Evolutionary conservation across 2,329 filamentous ascomycete genomes (phyloP).

Genomic region (Arthrobotrys sinensis): DNA sequence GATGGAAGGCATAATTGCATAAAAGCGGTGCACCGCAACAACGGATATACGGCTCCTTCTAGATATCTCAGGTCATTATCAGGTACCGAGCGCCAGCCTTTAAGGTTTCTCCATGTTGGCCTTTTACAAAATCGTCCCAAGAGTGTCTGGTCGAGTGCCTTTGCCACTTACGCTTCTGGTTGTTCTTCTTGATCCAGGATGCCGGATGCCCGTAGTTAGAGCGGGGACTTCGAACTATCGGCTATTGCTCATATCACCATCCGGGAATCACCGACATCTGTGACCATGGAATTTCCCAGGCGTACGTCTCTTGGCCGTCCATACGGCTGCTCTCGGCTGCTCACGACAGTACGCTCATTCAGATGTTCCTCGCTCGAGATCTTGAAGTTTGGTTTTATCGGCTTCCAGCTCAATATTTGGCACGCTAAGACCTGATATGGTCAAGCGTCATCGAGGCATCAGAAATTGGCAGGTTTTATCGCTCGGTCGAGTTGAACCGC

Average conservation of each 20-base stretch:
- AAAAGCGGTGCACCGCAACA: not conserved
- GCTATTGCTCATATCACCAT: no score
- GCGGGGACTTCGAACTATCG: no score
- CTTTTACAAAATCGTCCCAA: no score
- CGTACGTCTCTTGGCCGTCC: not conserved
- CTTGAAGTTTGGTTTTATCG: not conserved
- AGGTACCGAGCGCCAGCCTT: not conserved
- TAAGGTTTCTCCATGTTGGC: no score
- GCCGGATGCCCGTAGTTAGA: no score
- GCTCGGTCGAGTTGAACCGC: constrained; percentile 12
- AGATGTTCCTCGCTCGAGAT: not conserved
- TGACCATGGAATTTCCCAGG: not conserved
- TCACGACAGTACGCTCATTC: no score
- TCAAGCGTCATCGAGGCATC: not conserved
- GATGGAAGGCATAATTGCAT: not conserved
- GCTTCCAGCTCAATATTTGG: constrained; percentile 15
- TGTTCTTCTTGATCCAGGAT: no score
- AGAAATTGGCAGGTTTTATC: not conserved
- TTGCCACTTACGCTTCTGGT: no score
- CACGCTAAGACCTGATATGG: not conserved
- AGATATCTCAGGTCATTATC: not conserved
- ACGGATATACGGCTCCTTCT: not conserved
- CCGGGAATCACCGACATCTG: no score
- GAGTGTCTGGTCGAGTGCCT: no score
- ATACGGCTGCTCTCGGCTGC: no score